Conservation (phyloP, 1,284 basidiomycete genomes). For the Grifola frondosa region DNA sequence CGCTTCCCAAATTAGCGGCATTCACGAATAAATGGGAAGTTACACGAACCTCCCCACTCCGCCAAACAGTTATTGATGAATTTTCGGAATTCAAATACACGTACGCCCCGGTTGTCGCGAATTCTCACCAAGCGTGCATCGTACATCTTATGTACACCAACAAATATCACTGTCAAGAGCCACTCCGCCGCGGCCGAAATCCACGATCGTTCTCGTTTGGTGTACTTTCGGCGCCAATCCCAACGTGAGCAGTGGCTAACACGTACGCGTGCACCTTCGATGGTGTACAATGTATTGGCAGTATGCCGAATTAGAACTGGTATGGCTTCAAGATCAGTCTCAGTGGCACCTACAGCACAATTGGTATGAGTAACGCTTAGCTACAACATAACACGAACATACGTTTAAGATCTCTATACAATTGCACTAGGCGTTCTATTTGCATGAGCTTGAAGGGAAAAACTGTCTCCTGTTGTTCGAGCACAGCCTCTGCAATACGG, state of each 20-base stretch:
- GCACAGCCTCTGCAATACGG: too few relatives aligned
- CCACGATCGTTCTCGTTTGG: background rate
- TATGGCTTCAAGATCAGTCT: too few relatives aligned
- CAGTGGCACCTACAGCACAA: too few relatives aligned
- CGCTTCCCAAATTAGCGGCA: too few relatives aligned
- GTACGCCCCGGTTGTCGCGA: conserved; percentile 10
- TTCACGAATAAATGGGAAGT: too few relatives aligned
- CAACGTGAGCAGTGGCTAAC: too few relatives aligned
- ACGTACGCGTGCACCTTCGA: background rate
- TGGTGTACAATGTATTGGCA: background rate
- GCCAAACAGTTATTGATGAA: conserved; percentile 19
- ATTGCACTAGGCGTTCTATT: too few relatives aligned
- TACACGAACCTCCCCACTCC: conserved; percentile 25
- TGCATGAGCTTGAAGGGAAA: too few relatives aligned
- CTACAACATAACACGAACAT: too few relatives aligned
- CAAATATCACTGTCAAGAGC: conserved; percentile 15
- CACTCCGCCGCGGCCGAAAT: background rate
- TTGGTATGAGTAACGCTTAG: too few relatives aligned
- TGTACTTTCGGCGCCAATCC: background rate
- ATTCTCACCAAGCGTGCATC: conserved; percentile 14
- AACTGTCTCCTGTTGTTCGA: too few relatives aligned
- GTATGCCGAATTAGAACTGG: background rate
- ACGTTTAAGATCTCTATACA: too few relatives aligned
- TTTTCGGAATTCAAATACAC: conserved; percentile 17
- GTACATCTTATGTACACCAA: conserved; percentile 24